A percentile compares a stretch with the other conserved stretches of the same genome.
Evolutionary conservation across 2,329 filamentous ascomycete genomes (phyloP).

Genomic region (Thyridium curvatum): DNA sequence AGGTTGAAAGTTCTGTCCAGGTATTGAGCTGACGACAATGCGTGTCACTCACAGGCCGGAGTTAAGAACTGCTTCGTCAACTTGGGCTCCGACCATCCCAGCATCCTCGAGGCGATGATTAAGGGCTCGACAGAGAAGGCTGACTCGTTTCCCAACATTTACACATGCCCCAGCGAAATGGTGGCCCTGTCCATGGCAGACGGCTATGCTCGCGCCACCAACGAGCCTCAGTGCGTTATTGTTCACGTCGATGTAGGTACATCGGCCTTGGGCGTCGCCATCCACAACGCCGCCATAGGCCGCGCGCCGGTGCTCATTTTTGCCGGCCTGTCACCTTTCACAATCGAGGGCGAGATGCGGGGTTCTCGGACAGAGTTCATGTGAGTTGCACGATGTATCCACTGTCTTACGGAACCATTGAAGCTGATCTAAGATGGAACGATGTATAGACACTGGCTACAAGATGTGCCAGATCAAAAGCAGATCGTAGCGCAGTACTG

Average conservation of each 20-base stretch:
- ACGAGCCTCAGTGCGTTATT: constrained; percentile 64
- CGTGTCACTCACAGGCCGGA: constrained; percentile 29
- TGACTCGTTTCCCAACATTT: constrained; percentile 56
- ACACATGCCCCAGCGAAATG: constrained; percentile 60
- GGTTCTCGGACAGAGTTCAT: constrained; percentile 61
- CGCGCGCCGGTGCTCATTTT: constrained; percentile 68
- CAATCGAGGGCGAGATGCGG: constrained; percentile 64
- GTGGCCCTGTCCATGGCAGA: constrained; percentile 73
- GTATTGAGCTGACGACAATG: constrained; percentile 1
- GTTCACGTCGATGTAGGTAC: constrained; percentile 75
- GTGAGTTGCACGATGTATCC: not conserved
- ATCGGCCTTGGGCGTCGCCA: constrained; percentile 64
- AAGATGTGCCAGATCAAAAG: constrained; percentile 71
- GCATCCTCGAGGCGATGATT: constrained; percentile 67
- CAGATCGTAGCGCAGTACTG: constrained; percentile 69
- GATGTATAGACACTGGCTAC: constrained; percentile 71
- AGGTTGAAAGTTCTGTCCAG: too few species aligned
- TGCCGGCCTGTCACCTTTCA: constrained; percentile 67
- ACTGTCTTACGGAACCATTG: too few species aligned
- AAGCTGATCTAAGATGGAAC: too few species aligned
- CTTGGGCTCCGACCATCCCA: constrained; percentile 57
- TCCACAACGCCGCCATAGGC: constrained; percentile 68
- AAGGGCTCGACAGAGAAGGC: constrained; percentile 63
- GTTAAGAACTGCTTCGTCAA: constrained; percentile 53
- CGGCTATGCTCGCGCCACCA: constrained; percentile 62